These are phyloP conservation scores for Bidens hawaiensis DNA, from an alignment of 140 eudicot species.

Conservation along the genomic window DNA sequence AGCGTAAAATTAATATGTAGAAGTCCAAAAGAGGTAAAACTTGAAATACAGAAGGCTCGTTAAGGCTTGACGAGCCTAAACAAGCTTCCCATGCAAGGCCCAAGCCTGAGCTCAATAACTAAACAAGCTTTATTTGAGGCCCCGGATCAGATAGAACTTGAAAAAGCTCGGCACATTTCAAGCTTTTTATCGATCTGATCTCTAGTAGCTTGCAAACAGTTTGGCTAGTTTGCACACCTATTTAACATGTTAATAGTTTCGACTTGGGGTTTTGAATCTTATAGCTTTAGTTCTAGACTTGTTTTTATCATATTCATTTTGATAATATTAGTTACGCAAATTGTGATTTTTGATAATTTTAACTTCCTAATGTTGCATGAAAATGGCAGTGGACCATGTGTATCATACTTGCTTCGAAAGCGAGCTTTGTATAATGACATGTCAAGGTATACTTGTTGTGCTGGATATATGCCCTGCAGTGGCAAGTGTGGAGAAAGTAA, in stretches of 20 bases:
- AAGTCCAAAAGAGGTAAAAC: too few relatives aligned
- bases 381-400: slow-evolving; percentile 53
- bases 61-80: too few relatives aligned
- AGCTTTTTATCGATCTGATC: too few relatives aligned
- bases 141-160: too few relatives aligned
- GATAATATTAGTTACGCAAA: not conserved
- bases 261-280: not conserved
- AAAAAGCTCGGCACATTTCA: too few relatives aligned
- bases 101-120: too few relatives aligned
- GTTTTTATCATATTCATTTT: not conserved
- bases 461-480: slow-evolving; percentile 97
- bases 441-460: slow-evolving; percentile 88
- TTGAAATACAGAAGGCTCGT: too few relatives aligned
- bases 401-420: slow-evolving; percentile 63
- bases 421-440: slow-evolving; percentile 67
- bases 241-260: not conserved
- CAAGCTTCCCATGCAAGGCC: too few relatives aligned
- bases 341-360: not conserved
- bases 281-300: not conserved
- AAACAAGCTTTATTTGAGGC: too few relatives aligned
- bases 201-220: too few relatives aligned
- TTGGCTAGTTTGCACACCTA: too few relatives aligned
- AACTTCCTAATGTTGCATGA: not conserved
- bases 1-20: too few relatives aligned
- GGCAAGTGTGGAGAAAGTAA: slow-evolving; percentile 95